phyloP scores from a whole-genome alignment of 495 filamentous ascomycete species.

The Neurospora sp. region DNA sequence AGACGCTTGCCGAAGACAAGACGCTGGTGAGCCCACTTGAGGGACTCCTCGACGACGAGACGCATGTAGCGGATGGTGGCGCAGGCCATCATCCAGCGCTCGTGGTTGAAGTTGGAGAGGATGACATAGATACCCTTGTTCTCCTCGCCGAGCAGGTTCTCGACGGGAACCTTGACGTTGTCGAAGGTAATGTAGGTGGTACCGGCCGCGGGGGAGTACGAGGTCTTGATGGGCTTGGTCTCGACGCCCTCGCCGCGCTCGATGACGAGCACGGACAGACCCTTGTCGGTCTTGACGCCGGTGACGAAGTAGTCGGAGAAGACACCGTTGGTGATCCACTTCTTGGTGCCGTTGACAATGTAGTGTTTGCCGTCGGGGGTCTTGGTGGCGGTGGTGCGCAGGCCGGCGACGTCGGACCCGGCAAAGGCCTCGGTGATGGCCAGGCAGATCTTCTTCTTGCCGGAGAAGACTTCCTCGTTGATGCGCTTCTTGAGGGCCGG shows the following conservation, averaged over 20 bases:
- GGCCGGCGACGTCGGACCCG: constrained; percentile 74
- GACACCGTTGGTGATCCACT: constrained; percentile 89
- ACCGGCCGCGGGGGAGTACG: constrained; percentile 68
- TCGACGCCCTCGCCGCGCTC: constrained; percentile 59
- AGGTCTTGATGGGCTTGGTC: constrained; percentile 75
- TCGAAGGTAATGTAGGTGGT: constrained; percentile 78
- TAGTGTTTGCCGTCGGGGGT: constrained; percentile 76
- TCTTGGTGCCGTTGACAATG: constrained; percentile 83
- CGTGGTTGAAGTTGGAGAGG: constrained; percentile 80
- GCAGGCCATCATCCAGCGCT: constrained; percentile 59
- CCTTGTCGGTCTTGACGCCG: constrained; percentile 73
- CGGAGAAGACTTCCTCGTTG: constrained; percentile 61
- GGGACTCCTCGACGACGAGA: constrained; percentile 68
- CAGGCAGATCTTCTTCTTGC: constrained; percentile 78
- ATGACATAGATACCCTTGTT: constrained; percentile 86
- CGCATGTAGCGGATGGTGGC: constrained; percentile 55
- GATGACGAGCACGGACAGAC: constrained; percentile 68
- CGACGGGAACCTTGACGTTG: constrained; percentile 74
- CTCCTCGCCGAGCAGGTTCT: constrained; percentile 72
- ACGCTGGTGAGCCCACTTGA: constrained; percentile 85
- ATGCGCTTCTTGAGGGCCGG: constrained; percentile 53
- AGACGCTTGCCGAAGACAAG: constrained; percentile 77
- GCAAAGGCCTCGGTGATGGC: constrained; percentile 88
- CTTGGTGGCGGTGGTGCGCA: constrained; percentile 72
- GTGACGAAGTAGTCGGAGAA: constrained; percentile 78